A percentile compares a stretch with the other conserved stretches of the same genome.
These are phyloP conservation scores for Monascus ruber DNA, from an alignment of 2,329 filamentous ascomycete genomes.

Conservation along the genomic window DNA sequence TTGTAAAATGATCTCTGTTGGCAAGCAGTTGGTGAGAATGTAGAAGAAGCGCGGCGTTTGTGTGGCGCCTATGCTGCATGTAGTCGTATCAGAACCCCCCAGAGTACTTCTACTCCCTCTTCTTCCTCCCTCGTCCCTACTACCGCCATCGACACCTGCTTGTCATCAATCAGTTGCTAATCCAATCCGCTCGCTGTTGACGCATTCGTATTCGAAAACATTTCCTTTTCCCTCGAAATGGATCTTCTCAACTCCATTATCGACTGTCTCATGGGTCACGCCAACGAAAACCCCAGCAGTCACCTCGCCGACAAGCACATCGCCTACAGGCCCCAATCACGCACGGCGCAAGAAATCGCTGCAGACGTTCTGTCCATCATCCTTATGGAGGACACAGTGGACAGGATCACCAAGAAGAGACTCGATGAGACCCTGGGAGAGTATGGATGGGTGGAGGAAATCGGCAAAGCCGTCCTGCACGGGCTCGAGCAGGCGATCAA, in stretches of 20 bases:
- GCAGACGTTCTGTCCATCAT: conserved; percentile 5
- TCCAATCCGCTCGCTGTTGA: no score
- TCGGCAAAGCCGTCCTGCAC: conserved; percentile 7
- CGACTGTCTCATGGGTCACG: background rate
- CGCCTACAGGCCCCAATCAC: background rate
- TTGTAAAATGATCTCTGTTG: no score
- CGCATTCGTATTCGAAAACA: no score
- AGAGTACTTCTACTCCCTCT: no score
- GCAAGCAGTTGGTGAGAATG: no score
- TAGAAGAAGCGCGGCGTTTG: no score
- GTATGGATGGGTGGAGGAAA: conserved; percentile 5
- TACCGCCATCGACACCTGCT: no score
- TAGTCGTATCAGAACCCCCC: no score
- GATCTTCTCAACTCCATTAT: background rate
- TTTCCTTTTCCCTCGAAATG: background rate
- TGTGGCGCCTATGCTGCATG: no score
- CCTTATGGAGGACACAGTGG: background rate
- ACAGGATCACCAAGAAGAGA: conserved; percentile 1
- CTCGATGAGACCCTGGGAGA: conserved; percentile 5
- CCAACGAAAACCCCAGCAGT: background rate
- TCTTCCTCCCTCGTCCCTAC: no score
- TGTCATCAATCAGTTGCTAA: no score
- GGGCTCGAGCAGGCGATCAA: conserved; percentile 6
- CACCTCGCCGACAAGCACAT: background rate
- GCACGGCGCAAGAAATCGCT: background rate